phyloP scores from a whole-genome alignment of 78 protist genomes.

The Pigoraptor vietnamica region DNA sequence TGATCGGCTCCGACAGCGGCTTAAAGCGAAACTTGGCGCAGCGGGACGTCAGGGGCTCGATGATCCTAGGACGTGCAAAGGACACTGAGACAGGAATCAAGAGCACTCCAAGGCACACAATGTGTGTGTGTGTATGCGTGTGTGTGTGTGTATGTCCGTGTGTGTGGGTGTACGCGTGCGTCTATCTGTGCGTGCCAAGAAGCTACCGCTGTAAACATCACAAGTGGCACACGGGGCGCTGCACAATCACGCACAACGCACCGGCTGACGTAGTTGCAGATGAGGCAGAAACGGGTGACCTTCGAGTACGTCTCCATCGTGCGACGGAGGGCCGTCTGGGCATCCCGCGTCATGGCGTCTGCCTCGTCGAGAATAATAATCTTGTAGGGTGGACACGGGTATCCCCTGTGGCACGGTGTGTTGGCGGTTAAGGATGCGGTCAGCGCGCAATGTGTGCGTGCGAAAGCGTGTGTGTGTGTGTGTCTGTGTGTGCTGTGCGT shows the following conservation, averaged over 20 bases:
- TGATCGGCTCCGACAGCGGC: conserved; percentile 60
- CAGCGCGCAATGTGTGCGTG: no score
- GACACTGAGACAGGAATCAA: background rate
- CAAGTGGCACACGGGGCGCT: no score
- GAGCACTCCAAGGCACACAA: no score
- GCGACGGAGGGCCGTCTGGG: conserved; percentile 85
- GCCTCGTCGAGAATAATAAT: conserved; percentile 97
- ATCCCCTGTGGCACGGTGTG: no score
- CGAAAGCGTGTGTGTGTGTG: no score
- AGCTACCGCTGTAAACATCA: no score
- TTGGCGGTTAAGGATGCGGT: no score
- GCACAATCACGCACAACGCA: no score
- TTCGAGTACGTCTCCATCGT: conserved; percentile 84
- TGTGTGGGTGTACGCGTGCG: background rate
- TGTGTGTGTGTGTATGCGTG: background rate
- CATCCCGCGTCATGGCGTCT: conserved; percentile 94
- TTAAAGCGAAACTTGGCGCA: conserved; percentile 97
- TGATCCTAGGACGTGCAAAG: conserved; percentile 79
- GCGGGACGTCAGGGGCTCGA: conserved; percentile 95
- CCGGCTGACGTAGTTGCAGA: conserved; percentile 83
- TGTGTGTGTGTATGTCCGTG: background rate
- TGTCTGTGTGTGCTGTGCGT: no score
- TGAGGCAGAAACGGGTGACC: conserved; percentile 86
- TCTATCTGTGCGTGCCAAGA: background rate
- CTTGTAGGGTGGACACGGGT: conserved; percentile 86